Conservation (phyloP, 352 stramenopile genomes). For the Phytophthora quininea region DNA sequence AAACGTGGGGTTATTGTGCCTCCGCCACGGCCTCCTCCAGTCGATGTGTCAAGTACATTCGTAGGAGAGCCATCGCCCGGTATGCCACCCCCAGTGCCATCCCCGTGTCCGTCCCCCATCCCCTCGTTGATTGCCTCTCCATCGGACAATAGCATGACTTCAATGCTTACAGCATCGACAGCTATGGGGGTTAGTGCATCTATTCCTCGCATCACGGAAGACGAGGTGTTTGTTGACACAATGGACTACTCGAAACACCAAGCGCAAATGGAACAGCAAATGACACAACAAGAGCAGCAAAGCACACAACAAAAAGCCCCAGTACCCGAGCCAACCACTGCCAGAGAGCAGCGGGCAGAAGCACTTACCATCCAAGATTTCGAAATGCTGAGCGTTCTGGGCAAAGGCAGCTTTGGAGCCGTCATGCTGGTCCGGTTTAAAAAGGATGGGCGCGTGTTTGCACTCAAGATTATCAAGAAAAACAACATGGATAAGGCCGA, state of each 20-base stretch:
- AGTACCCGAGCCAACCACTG: constrained; percentile 10
- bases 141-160: constrained; percentile 13
- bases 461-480: constrained; percentile 92
- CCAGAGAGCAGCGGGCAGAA: constrained; percentile 37
- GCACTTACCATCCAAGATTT: constrained; percentile 89
- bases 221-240: constrained; percentile 42
- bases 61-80: constrained; percentile 48
- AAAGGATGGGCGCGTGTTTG: constrained; percentile 87
- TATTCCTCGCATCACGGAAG: constrained; percentile 39
- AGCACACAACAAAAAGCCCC: constrained; percentile 6
- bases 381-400: constrained; percentile 90
- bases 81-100: constrained; percentile 44
- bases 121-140: constrained; percentile 12
- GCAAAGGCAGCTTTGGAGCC: constrained; percentile 86
- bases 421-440: constrained; percentile 92
- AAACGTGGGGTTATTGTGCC: constrained; percentile 26
- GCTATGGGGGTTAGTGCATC: constrained; percentile 9
- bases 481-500: constrained; percentile 87
- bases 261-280: constrained; percentile 32
- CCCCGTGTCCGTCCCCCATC: constrained; percentile 28
- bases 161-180: neutral
- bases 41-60: constrained; percentile 46
- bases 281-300: constrained; percentile 23
- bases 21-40: constrained; percentile 19
- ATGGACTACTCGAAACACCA: constrained; percentile 40